Base-by-base conservation (phyloP, 139 green algal species). In the Chlamydomonas incerta region DNA sequence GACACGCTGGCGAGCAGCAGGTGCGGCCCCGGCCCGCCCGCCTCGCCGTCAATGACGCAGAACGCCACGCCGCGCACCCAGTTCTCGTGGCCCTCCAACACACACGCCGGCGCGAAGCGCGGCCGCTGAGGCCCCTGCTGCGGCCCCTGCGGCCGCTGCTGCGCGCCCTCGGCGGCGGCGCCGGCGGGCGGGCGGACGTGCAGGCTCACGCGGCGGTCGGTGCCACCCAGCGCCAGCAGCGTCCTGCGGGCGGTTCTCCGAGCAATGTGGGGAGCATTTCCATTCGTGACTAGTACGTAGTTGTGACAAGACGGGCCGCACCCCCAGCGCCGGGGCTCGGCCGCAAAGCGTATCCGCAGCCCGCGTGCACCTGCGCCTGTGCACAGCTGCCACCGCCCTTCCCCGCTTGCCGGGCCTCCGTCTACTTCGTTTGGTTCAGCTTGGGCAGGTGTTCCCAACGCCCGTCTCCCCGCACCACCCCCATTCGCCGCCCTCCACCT, bases 1-100 rank as follows among this genome's bases (percentile, higher is more conserved):
- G 94, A 97, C 0, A 94, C 97, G 69, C 88, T 97, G 14, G 97
- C 97, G 50, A 99, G 88, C 88, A 98, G 93, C 71, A 99, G 72
- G 81, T 87, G 85, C 33, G 80, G 80, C 46, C 10, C 29, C 72
- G 57, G n/a, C n/a, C n/a, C 34, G 28, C 33, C 46, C 60, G 68
- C n/a, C 20, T 24, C 60, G 85, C 71, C 79, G 1, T 57, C 41
- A 93, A 50, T 41, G 47, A 90, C 60, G 31, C 83, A 88, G 72
- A 97, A 98, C 0, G 92, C 90, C n/a, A 98, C 85, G 8, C 88
- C 91, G 0, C 94, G 88, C 57, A 98, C 86, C 96, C 96, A 98
- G 87, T 98, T 95, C 52, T 96, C 91, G 81, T 98, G 96, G 4
- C 96, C 96, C 50, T 82, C 74, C 72, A 98, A 90, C 77, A 69